A percentile compares a stretch with the other conserved stretches of the same genome.
Conservation (phyloP, 225 moss, liverwort and hornwort species). For the Anthoceros angustus region DNA sequence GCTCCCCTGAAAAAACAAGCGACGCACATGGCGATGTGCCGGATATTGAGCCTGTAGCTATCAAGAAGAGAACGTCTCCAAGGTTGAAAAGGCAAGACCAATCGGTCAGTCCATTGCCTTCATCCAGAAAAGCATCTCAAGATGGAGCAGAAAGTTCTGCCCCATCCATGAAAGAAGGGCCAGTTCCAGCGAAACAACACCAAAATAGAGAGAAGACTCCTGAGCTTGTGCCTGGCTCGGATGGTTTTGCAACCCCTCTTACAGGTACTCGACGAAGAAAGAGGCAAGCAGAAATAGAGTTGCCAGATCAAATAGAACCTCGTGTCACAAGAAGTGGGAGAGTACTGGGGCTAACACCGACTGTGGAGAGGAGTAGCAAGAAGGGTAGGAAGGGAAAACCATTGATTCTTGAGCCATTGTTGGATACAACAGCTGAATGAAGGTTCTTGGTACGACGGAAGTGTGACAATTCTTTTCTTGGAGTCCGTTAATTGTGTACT, state of each 20-base stretch:
- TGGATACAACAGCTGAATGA: not conserved
- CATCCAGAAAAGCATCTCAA: too few species aligned
- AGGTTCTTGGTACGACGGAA: too few species aligned
- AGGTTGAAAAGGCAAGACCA: too few species aligned
- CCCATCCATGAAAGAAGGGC: not conserved
- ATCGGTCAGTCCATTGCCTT: too few species aligned
- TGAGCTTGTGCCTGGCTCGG: not conserved
- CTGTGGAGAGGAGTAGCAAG: not conserved
- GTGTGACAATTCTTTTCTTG: too few species aligned
- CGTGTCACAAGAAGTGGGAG: not conserved
- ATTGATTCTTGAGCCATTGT: not conserved
- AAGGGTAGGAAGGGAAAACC: not conserved
- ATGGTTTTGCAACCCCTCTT: not conserved
- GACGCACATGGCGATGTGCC: too few species aligned
- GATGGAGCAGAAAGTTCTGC: too few species aligned
- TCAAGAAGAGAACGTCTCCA: too few species aligned
- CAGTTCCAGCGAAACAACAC: not conserved
- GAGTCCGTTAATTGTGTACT: too few species aligned
- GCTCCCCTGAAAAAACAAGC: too few species aligned
- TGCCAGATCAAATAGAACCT: not conserved
- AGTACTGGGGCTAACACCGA: not conserved
- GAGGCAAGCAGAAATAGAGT: not conserved
- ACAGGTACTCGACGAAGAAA: not conserved
- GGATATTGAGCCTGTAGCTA: too few species aligned
- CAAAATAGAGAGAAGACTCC: not conserved